Base-by-base conservation (phyloP, 2,329 filamentous ascomycete species). In the Apiospora sp. region DNA sequence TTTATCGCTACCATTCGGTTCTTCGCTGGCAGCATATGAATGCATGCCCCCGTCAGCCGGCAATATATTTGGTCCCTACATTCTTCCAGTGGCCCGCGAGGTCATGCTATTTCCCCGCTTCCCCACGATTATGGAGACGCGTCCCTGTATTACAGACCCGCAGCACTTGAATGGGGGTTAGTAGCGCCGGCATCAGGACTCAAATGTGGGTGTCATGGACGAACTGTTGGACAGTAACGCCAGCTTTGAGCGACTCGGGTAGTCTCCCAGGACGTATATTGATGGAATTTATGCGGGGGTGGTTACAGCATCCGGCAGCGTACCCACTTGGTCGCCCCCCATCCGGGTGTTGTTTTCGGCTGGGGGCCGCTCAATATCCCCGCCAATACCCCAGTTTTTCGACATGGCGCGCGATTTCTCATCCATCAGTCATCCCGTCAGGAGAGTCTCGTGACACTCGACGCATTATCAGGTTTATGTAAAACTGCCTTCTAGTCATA, bases 321-420 rank as follows among this genome's bases (percentile, higher is more conserved):
- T 19, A 34, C 16, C 54, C 54, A 61, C 27, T 34, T 22, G 34
- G 14, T 24, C 34, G 4, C 8, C 54, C 51, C 54, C 14, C 16
- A 37, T 61, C 58, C 58, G 58, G 58, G 34, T 64, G 4, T 41
- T 64, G 34, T 37, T 24, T 41, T 64, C 58, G 58, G 58, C 58
- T 41, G 22, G 19, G 30, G 58, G 58, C 34, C 22, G 34, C 34
- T 41, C 10, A 3, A 3, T 64, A 41, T n/a, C 58, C 58, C 58
- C 58, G 58, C 58, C 34, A 1, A 14, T 34, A 13, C 58, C 16
- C 30, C 34, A 64, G 58, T 64, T 41, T n/a, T 8, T 16, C 54
- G 16, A 61, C 37, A 10, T 8, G 5, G 6, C 16, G 30, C 30
- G 54, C 58, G 58, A 64, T 64, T 64, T 64, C 58, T 64, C 58